Evolutionary conservation across 345 rosid genomes (phyloP).

Genomic region (Dimocarpus longan): DNA sequence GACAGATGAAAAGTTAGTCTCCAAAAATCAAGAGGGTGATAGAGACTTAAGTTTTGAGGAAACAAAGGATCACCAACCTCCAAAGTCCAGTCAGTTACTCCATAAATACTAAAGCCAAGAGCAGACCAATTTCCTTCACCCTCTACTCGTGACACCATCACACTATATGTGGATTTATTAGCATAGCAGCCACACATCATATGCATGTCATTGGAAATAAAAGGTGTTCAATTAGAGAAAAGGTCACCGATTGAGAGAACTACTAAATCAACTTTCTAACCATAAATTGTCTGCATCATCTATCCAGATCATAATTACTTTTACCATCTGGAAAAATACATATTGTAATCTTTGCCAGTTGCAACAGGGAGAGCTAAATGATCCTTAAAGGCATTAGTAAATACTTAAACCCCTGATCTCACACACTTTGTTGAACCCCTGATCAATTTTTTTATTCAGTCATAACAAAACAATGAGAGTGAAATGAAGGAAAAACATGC

Average conservation of each 20-base stretch:
- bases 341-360: not conserved
- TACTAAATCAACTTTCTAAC: not conserved
- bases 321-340: not conserved
- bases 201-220: not conserved
- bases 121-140: not conserved
- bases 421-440: not conserved
- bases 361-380: not conserved
- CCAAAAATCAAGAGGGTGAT: not conserved
- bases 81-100: not conserved
- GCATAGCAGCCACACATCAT: not conserved
- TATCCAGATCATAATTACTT: not conserved
- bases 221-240: not conserved
- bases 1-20: not conserved
- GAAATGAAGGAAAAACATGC: not conserved
- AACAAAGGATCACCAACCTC: not conserved
- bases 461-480: not conserved
- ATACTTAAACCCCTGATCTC: not conserved
- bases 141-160: not conserved
- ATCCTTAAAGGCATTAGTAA: not conserved
- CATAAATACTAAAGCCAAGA: not conserved
- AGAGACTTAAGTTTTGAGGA: not conserved
- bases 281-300: not conserved
- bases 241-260: not conserved
- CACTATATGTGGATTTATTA: not conserved
- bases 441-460: not conserved